Conservation (phyloP, 306 rosid genomes). For the Biancaea sappan region DNA sequence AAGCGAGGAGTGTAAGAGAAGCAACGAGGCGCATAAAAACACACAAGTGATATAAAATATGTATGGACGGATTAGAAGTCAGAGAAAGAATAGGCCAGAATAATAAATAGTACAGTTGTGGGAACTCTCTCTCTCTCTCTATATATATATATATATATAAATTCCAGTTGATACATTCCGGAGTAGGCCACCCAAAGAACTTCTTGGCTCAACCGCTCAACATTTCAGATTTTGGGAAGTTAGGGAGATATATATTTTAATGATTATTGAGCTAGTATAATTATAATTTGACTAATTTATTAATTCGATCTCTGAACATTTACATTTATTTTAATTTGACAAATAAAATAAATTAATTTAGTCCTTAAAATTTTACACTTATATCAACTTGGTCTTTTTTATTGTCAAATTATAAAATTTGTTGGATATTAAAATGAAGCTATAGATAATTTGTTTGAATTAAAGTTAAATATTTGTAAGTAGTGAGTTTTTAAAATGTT, state of each 20-base stretch:
- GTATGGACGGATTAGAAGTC: conserved; percentile 37
- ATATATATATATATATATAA: neutral
- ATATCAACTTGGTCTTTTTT: too few relatives aligned
- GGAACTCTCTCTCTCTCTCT: too few relatives aligned
- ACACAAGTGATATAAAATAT: conserved; percentile 47
- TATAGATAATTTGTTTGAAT: too few relatives aligned
- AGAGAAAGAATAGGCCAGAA: conserved; percentile 23
- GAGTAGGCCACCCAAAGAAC: neutral
- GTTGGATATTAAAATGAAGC: too few relatives aligned
- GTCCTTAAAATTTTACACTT: too few relatives aligned
- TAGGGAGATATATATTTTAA: neutral
- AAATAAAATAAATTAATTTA: too few relatives aligned
- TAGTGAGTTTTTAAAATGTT: neutral
- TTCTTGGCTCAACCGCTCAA: neutral
- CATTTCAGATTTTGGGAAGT: neutral
- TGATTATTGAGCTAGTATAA: neutral
- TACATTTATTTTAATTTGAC: too few relatives aligned
- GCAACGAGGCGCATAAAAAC: conserved; percentile 57
- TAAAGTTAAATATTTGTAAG: too few relatives aligned
- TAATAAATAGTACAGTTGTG: conserved; percentile 6
- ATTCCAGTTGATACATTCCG: neutral
- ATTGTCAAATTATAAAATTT: too few relatives aligned
- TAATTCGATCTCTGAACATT: too few relatives aligned
- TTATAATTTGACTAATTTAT: too few relatives aligned
- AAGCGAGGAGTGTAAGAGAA: conserved; percentile 45